Evolutionary conservation across 495 filamentous ascomycete genomes (phyloP), one percentile per base, ranked within the genome.

Genomic region (Xylaria flabelliformis): DNA sequence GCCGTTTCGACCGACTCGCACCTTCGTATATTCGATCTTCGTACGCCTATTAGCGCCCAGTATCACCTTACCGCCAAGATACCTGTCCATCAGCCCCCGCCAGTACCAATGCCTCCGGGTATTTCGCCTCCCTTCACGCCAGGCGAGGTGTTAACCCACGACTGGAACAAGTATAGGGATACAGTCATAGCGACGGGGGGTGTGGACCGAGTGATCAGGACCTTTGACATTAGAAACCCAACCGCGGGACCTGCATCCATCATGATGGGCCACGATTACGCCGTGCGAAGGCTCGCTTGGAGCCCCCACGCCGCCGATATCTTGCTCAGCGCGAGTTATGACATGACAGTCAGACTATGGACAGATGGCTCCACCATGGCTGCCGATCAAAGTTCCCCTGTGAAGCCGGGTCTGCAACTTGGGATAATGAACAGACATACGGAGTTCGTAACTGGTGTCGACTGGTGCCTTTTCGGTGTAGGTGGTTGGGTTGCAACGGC

Each of bases 141-240:
- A 61, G 85, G 87, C 21, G 96, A 99, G 83, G 88, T 91, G 39
- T 88, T 99, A 19, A 98, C 95, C 3, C 96, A 98, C 79, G 96
- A 99, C 82, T 98, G 97, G 97, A 99, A 99, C 81, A 99, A 99
- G 79, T 99, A 99, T 79, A 90, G 92, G 2, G 88, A 92, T 41
- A 90, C 89, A 0, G 85, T 97, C 24, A 79, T 99, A 53, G 97
- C 97, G 0, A 91, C 93, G 0, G 96, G 88, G 0, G 96, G 96
- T 62, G 96, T 98, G n/a, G 97, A 99, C 78, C 88, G 90, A 21
- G 81, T 90, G 2, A 91, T 99, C 70, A 89, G 96, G 64, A 94
- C 91, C 8, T 97, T 97, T 78, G 96, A 99, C 77, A 89, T 97
- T 67, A 86, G 97, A 26, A 90, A 87, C 65, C 89, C 92, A 12